Evolutionary conservation across 176 grass and related monocot species (phyloP), one percentile per base, ranked within the genome.

Genomic region (Triticum dicoccoides): DNA sequence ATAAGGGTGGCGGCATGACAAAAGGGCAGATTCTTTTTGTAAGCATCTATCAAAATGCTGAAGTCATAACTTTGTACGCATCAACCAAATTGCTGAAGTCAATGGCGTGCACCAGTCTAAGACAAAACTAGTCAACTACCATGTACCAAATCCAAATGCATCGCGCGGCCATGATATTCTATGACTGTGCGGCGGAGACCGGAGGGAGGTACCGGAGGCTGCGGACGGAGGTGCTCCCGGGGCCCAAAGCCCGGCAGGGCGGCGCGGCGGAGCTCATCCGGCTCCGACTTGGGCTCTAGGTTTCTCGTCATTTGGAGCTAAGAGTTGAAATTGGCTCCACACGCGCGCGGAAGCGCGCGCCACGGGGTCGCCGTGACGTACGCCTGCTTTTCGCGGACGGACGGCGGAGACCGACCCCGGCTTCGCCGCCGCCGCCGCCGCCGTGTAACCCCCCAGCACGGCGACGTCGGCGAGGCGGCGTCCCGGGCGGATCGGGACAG

Each of bases 201-300:
- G 82, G 80, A 77, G 51, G 78, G 4, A 39, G 49, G 6, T 91
- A 90, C 80, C 61, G 73, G 56, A 78, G 73, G 27, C 39, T 94
- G 39, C 49, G 29, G 15, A 83, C 58, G 25, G 73, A 76, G 77
- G 76, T 69, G 78, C 77, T 77, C 33, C 86, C 70, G 3, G 83
- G 80, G 76, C 62, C 49, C 52, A 61, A 80, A 25, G 66, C 30
- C 39, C 44, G 61, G 9, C 70, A 65, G 34, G 78, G n/a, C 69
- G 35, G 76, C 14, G 62, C 25, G 66, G 86, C 14, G 88, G 34
- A 83, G 76, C 66, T 97, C 89, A 87, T 88, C 27, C 41, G 52
- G 30, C 51, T 90, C 27, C 52, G 62, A 24, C 41, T 92, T 71
- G 82, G 87, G 71, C 54, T 32, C 65, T 24, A 70, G 64, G 49